Evolutionary conservation across 2,329 filamentous ascomycete species (phyloP).

Genomic region (Sporothrix euskadiensis): DNA sequence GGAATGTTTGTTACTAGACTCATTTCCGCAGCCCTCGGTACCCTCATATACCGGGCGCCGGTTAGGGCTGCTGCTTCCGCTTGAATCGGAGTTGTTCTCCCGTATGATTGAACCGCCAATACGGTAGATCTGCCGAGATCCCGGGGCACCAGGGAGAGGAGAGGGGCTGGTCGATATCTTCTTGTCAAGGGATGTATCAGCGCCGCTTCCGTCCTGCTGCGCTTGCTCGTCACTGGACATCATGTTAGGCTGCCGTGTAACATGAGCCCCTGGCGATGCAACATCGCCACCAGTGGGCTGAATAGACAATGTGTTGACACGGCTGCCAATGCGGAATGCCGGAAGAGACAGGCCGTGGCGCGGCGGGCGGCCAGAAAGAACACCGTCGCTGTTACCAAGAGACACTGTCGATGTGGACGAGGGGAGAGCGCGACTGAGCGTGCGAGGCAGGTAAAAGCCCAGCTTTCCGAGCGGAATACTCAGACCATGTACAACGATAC

Average conservation of each 20-base stretch:
- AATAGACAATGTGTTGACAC: conserved; percentile 36
- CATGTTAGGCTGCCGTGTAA: neutral
- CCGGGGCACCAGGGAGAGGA: neutral
- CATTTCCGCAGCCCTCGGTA: neutral
- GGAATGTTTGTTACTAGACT: neutral
- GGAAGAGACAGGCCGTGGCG: conserved; percentile 30
- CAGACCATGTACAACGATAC: conserved; percentile 80
- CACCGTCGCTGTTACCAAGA: neutral
- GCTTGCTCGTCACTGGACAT: neutral
- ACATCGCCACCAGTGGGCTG: neutral
- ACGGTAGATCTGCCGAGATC: conserved; percentile 38
- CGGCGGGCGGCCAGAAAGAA: neutral
- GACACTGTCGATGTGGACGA: conserved; percentile 23
- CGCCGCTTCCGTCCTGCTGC: neutral
- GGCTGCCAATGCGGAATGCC: conserved; percentile 39
- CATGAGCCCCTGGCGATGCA: neutral
- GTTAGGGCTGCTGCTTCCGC: conserved; percentile 6
- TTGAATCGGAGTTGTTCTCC: neutral
- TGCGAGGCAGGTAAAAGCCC: conserved; percentile 62
- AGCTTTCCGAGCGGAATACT: conserved; percentile 76
- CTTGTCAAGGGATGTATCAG: conserved; percentile 25
- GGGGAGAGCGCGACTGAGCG: conserved; percentile 52
- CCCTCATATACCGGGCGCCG: neutral
- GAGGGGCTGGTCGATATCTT: neutral
- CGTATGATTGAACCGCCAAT: conserved; percentile 47